These are phyloP conservation scores for Pichia norvegensis DNA, from an alignment of 1,139 yeast species.

Conservation along the genomic window DNA sequence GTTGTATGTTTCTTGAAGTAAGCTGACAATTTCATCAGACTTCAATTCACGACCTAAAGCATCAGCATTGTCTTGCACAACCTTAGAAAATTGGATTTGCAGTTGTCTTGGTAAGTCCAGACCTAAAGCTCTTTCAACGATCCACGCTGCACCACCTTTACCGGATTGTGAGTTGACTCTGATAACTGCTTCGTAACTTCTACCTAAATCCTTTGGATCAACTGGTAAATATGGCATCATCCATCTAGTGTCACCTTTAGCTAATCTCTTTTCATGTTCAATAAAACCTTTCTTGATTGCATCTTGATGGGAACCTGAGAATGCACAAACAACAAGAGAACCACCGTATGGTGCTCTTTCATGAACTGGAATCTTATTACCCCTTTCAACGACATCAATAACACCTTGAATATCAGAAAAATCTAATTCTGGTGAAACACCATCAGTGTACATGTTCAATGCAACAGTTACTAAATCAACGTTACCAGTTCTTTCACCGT, in stretches of 20 bases:
- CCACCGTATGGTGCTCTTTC: slow-evolving; percentile 97
- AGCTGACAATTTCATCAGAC: slow-evolving; percentile 63
- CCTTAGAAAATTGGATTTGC: slow-evolving; percentile 82
- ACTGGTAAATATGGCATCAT: slow-evolving; percentile 89
- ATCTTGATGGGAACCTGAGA: slow-evolving; percentile 95
- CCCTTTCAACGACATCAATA: slow-evolving; percentile 81
- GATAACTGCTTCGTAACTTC: slow-evolving; percentile 95
- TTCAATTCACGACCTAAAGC: slow-evolving; percentile 77
- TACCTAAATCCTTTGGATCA: slow-evolving; percentile 93
- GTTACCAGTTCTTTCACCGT: slow-evolving; percentile 98
- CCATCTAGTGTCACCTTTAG: slow-evolving; percentile 54
- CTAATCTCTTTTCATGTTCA: slow-evolving; percentile 43
- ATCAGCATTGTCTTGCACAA: slow-evolving; percentile 81
- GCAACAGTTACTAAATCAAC: slow-evolving; percentile 96
- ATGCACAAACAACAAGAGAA: slow-evolving; percentile 90
- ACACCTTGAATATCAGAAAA: slow-evolving; percentile 77
- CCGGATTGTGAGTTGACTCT: slow-evolving; percentile 98
- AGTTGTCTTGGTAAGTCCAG: slow-evolving; percentile 87
- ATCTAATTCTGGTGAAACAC: slow-evolving; percentile 80
- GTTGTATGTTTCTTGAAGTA: slow-evolving; percentile 69
- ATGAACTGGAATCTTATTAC: slow-evolving; percentile 91
- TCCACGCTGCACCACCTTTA: slow-evolving; percentile 99
- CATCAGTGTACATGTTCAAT: slow-evolving; percentile 89
- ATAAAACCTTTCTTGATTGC: slow-evolving; percentile 93
- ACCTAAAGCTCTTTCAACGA: slow-evolving; percentile 77